Base-by-base conservation (phyloP, 768 basidiomycete genomes). In the Lentinula sp. region DNA sequence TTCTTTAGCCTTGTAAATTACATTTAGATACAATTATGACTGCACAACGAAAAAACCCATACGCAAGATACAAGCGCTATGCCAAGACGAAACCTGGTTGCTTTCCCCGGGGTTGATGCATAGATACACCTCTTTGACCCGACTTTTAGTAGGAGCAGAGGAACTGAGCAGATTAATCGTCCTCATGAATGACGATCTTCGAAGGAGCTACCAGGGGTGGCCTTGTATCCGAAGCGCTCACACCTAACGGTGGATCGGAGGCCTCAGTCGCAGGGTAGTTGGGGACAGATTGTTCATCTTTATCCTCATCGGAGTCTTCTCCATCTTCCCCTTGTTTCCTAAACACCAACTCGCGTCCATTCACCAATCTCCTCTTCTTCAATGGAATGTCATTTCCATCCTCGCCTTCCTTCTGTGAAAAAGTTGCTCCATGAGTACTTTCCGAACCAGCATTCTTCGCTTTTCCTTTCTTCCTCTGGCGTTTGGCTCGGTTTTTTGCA, bases 401-500 rank as follows among this genome's bases (percentile, higher is more conserved):
- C 6, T 45, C 57, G 15, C 63, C 62, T 56, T 39, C 37, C 37
- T 1, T 39, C 37, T 73, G 71, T 35, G 70, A 55, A 67, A 69
- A 59, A 61, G 67, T 20, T 12, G 49, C 6, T 16, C n/a, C 50
- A 6, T 41, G n/a, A 7, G 45, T 13, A 23, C 7, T 8, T n/a
- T 52, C 35, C 9, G 36, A 50, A 49, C 57, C 70, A 71, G 84
- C 76, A 2, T 52, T 71, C 71, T 88, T 86, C 42, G 82, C 72
- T 54, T 85, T 77, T 64, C 83, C 88, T 72, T 95, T 98, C 79
- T 93, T 93, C 80, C 96, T 97, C 73, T 88, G 91, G 49, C 97
- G 78, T 72, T 91, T 98, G 15, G 91, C 91, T 18, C 97, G 83
- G 72, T 99, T 99, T 77, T 95, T 98, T 12, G 93, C 88, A 0